A percentile compares a stretch with the other conserved stretches of the same genome.
Evolutionary conservation across 1,284 basidiomycete species (phyloP).

Genomic region (Naganishia sp.): DNA sequence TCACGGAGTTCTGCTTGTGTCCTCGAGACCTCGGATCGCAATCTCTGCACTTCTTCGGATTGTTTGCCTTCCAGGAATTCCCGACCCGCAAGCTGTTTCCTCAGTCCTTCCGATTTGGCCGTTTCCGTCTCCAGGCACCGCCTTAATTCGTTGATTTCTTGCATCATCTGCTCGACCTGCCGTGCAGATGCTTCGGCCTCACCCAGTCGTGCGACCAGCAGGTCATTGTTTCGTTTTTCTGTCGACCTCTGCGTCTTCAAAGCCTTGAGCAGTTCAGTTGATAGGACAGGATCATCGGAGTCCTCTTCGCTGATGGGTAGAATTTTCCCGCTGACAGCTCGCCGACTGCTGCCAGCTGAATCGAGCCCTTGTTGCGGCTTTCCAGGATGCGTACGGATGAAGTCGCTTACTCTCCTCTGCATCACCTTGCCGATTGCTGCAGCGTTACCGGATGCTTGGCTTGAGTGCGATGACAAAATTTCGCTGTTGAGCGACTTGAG

Average conservation of each 20-base stretch:
- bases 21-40: background rate
- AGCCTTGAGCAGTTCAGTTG: conserved; percentile 21
- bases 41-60: background rate
- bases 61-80: conserved; percentile 1
- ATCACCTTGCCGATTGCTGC: conserved; percentile 39
- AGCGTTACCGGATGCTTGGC: conserved; percentile 35
- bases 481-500: conserved; percentile 51
- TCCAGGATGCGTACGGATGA: conserved; percentile 40
- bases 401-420: conserved; percentile 52
- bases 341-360: conserved; percentile 37
- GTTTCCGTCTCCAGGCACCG: conserved; percentile 2
- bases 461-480: conserved; percentile 49
- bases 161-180: conserved; percentile 20
- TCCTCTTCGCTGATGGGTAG: conserved; percentile 38
- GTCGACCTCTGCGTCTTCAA: conserved; percentile 31
- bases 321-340: conserved; percentile 49
- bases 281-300: conserved; percentile 27
- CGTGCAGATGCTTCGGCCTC: conserved; percentile 34
- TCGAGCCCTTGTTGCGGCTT: conserved; percentile 36
- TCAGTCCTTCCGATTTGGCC: conserved; percentile 12
- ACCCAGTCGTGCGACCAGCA: conserved; percentile 35
- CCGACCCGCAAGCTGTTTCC: conserved; percentile 25
- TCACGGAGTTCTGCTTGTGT: background rate
- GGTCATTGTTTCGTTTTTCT: conserved; percentile 21
- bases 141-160: conserved; percentile 24